Evolutionary conservation across 768 basidiomycete genomes (phyloP), one percentile per base, ranked within the genome.

Genomic region (Pisolithus microcarpus): DNA sequence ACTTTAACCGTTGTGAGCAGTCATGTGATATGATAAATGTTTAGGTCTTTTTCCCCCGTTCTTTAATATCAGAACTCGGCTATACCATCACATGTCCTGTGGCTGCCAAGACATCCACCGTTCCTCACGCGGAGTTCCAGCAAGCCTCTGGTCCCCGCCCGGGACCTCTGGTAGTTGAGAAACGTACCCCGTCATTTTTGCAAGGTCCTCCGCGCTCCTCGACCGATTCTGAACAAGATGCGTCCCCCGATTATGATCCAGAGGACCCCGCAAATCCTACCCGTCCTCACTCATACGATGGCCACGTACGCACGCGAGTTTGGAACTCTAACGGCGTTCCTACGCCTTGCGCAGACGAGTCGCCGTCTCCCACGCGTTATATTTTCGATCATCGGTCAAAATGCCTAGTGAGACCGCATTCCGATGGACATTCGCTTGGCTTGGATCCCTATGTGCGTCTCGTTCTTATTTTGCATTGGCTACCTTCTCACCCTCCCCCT

Each of bases 1-100:
- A 18, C 23, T 21, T 50, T 24, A n/a, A 38, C 21, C 40, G 44
- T 28, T 45, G 21, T 26, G 49, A 28, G 15, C 9, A 34, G 40
- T 31, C 6, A 34, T 26, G n/a, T 42, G 34, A 19, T 19, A 28
- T 23, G 46, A 7, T 39, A 36, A 7, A 39, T 46, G 28, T 26
- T 6, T 34, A 87, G 85, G 77, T 88, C 39, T 88, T 88, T 70
- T 88, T 88, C 71, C 87, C 87, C 34, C 84, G 85, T 42, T 85
- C 85, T 3, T 73, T 86, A 49, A 76, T 77, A 4, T 72, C 71
- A 24, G 85, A 87, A 65, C 70, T 76, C 5, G 85, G 83, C 2
- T 84, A 85, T 68, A 74, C 75, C 21, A 23, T 62, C 13, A 34
- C 45, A 21, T 11, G 75, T 45, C 54, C 68, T 16, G 16, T 38